Evolutionary conservation across 805 yeast species (phyloP), one percentile per base, ranked within the genome.

Genomic region (Brettanomyces anomalus): DNA sequence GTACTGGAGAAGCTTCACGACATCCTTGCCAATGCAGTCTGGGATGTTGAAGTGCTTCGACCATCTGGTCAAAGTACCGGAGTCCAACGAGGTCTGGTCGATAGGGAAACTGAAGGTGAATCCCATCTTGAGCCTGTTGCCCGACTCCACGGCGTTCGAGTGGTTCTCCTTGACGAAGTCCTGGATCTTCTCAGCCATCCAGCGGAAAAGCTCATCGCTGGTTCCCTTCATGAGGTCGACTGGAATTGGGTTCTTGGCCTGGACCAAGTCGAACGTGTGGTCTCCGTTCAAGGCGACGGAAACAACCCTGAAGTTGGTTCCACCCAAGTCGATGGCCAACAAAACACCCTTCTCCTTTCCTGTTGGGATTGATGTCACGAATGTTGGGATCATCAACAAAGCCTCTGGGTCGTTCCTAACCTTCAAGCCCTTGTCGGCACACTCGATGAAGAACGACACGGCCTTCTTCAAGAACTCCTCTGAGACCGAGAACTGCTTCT

Each of bases 61-160:
- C 98, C 98, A 90, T 62, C 97, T 81, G 40, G 90, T 74, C 49
- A 93, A 72, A 8, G 76, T 76, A 48, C 98, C 97, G 6, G 78
- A 68, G 57, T 79, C 75, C 51, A 93, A 67, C 3, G 88, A 82
- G 19, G 84, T 77, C 66, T 90, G 98, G 48, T 81, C 74, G 26
- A 88, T 87, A 3, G 98, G 98, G 72, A 89, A 90, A 11, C 93
- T 80, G 58, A 90, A 90, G 1, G 97, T 90, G 68, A 93, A 88
- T 1, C 97, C 97, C 66, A 90, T 62, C 56, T 82, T 84, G 60
- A 85, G 71, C 19, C 54, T 52, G 20, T 55, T 46, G 3, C 31
- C 32, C 1, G 44, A 37, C 34, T 53, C 50, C 37, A 40, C 44
- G 13, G 54, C 54, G 11, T 55, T 54, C 4, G 51, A 45, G 60